Evolutionary conservation across 2,329 filamentous ascomycete species (phyloP).

Genomic region (Dothistroma pini): DNA sequence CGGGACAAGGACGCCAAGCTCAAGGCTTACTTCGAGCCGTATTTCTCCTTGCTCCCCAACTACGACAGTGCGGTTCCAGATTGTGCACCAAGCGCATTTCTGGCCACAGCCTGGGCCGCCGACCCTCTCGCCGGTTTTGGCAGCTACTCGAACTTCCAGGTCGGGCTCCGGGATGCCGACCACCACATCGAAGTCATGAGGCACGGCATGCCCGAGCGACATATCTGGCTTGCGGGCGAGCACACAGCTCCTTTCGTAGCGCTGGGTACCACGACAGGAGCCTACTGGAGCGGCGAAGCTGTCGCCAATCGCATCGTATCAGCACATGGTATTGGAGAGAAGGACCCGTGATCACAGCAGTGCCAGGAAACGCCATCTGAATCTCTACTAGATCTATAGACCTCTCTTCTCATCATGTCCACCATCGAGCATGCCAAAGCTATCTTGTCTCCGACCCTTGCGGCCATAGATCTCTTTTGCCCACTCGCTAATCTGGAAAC

Average conservation of each 20-base stretch:
- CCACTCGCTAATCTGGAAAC: constrained; percentile 82
- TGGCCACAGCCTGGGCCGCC: constrained; percentile 73
- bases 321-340: constrained; percentile 43
- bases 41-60: constrained; percentile 69
- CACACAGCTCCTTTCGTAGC: constrained; percentile 89
- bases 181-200: constrained; percentile 63
- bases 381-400: constrained; percentile 8
- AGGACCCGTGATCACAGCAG: not conserved
- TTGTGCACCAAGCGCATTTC: constrained; percentile 60
- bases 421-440: constrained; percentile 25
- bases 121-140: constrained; percentile 79
- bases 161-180: constrained; percentile 67
- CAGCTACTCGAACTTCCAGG: constrained; percentile 81
- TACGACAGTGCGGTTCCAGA: constrained; percentile 53
- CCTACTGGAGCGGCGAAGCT: constrained; percentile 85
- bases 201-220: constrained; percentile 55
- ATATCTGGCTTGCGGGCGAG: constrained; percentile 84
- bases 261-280: constrained; percentile 82
- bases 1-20: constrained; percentile 55
- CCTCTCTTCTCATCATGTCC: constrained; percentile 19
- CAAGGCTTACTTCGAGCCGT: constrained; percentile 68
- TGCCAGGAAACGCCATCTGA: not conserved
- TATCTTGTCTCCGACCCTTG: constrained; percentile 16
- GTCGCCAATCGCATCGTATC: constrained; percentile 64
- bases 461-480: constrained; percentile 42